Evolutionary conservation across 257 asterid species (phyloP), one percentile per base, ranked within the genome.

Genomic region (Plectranthus barbatus): DNA sequence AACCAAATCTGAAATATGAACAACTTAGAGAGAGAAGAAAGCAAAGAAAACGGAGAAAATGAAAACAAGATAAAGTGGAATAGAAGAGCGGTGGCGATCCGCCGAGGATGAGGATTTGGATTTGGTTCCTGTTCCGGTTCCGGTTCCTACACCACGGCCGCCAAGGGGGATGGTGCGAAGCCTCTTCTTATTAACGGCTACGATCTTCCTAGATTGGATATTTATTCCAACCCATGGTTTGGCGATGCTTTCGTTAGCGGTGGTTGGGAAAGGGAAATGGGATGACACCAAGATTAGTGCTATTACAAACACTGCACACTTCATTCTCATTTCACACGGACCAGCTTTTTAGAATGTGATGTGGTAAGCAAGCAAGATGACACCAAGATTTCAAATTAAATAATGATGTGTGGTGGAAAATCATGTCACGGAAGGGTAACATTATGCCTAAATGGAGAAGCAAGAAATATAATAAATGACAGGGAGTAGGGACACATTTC

Each of bases 171-270:
- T 9, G 14, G 45, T 4, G n/a, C 72, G 72, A 4, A 17, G 8
- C 70, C 75, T 52, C 58, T 12, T 68, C 69, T 72, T 76, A 5
- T 46, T 72, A 40, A 68, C 70, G 59, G 59, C 73, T 17, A 60
- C 58, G 13, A 72, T 53, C 72, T 62, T 52, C 58, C 60, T 18
- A 15, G 64, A 14, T 61, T 33, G 19, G 13, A 15, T 64, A 9
- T 15, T 29, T 45, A 48, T 33, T 65, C 47, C 61, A 24, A 41
- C n/a, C 0, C 48, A 48, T 51, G 53, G 23, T 44, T 55, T 64
- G 5, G 66, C 49, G 59, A 15, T 36, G 20, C 14, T 42, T 24
- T 42, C 57, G 26, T 12, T 17, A 53, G 73, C 70, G 2, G 60
- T 41, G 29, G 67, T 33, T 9, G 56, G 44, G 31, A 33, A 64